Evolutionary conservation across 2,329 filamentous ascomycete species (phyloP).

Genomic region (Aureobasidium sp.): DNA sequence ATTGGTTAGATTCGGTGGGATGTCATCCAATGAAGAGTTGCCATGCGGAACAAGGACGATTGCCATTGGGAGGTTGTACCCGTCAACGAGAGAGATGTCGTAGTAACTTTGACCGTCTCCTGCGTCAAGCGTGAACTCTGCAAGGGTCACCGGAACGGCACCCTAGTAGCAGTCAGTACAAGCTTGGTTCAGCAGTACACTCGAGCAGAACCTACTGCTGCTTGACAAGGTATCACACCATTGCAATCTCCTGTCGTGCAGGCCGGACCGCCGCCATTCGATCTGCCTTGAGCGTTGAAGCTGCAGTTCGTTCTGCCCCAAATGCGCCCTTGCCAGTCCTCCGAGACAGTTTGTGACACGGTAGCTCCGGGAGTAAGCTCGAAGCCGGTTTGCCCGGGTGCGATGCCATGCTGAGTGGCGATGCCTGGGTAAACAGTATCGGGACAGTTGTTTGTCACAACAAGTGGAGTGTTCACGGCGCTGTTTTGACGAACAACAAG

Average conservation of each 20-base stretch:
- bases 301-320: slow-evolving; percentile 82
- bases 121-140: slow-evolving; percentile 69
- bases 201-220: slow-evolving; percentile 47
- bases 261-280: slow-evolving; percentile 41
- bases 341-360: slow-evolving; percentile 54
- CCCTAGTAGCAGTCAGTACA: slow-evolving; percentile 44
- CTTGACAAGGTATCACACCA: slow-evolving; percentile 58
- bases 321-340: slow-evolving; percentile 70
- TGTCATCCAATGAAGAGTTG: slow-evolving; percentile 50
- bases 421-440: slow-evolving; percentile 70
- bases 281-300: slow-evolving; percentile 55
- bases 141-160: slow-evolving; percentile 63
- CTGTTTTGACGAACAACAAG: slow-evolving; percentile 20
- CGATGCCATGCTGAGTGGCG: slow-evolving; percentile 60
- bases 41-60: slow-evolving; percentile 44
- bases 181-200: neutral
- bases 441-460: slow-evolving; percentile 62
- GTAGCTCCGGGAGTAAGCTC: slow-evolving; percentile 51
- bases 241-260: slow-evolving; percentile 72
- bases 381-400: slow-evolving; percentile 60
- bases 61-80: slow-evolving; percentile 69
- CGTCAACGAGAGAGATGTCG: slow-evolving; percentile 77
- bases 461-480: slow-evolving; percentile 41
- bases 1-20: slow-evolving; percentile 69
- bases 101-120: slow-evolving; percentile 65